A percentile compares a stretch with the other conserved stretches of the same genome.
Conservation (phyloP, 2,329 filamentous ascomycete species). For the Colletotrichum sp. region DNA sequence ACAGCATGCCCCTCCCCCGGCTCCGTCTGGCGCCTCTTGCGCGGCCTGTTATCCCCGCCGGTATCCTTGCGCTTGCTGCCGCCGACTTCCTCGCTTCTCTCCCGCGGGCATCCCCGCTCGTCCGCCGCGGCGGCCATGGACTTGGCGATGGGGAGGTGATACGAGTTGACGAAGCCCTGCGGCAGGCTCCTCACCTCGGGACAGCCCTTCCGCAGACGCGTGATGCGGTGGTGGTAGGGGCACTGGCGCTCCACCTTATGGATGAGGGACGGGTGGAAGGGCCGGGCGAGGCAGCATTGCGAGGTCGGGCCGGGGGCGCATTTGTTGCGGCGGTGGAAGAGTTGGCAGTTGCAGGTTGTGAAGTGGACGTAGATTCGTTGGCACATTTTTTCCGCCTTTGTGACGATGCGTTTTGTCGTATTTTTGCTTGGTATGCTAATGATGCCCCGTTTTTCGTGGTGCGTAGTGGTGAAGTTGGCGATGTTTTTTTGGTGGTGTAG, state of each 20-base stretch:
- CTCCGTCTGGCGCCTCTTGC: neutral
- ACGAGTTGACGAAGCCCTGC: neutral
- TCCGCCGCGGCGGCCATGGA: neutral
- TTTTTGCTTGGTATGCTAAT: neutral
- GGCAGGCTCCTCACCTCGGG: neutral
- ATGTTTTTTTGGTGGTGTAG: neutral
- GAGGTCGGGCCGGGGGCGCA: neutral
- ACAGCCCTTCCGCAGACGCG: neutral
- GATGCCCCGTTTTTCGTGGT: neutral
- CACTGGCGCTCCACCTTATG: neutral
- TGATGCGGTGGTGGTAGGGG: neutral
- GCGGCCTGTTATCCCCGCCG: neutral
- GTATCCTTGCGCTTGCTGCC: neutral
- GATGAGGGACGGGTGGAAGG: neutral
- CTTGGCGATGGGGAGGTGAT: neutral
- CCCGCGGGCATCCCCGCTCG: neutral
- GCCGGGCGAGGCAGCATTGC: neutral
- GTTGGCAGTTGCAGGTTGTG: neutral
- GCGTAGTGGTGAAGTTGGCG: neutral
- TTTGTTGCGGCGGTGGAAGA: neutral
- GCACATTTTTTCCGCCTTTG: neutral
- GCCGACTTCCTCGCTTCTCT: neutral
- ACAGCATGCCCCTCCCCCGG: neutral
- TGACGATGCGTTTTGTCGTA: neutral
- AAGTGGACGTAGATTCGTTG: slow-evolving; percentile 1